Evolutionary conservation across 2,329 filamentous ascomycete genomes (phyloP), one percentile per base, ranked within the genome.

Genomic region (Xylariales sp.): DNA sequence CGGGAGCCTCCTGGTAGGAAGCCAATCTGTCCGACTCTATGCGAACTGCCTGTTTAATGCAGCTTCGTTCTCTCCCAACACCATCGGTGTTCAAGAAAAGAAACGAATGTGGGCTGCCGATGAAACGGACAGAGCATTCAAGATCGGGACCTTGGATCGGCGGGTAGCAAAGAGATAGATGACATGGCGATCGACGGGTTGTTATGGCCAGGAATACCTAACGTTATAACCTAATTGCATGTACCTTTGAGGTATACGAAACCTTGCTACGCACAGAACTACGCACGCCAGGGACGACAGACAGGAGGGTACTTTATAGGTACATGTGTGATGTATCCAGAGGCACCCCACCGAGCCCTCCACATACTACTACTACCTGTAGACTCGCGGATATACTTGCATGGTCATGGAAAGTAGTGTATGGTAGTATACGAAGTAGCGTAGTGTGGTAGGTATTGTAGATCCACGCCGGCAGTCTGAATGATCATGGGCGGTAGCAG

Each of bases 191-290:
- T 58, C 46, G 45, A 49, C 56, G 36, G 36, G 23, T n/a, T 57
- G 18, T 39, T 23, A 43, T 18, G 18, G 30, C 10, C 41, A 32
- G 28, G 41, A 39, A 23, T 23, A 23, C 23, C 45, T 8, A 43
- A 56, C 23, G 45, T 52, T 36, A 55, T 64, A 67, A 63, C 55
- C 60, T 60, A 67, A 50, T 52, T 60, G 30, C 59, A 57, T 43
- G 64, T 56, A 50, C 34, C n/a, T 23, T 61, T 34, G 18, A 67
- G 8, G 55, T 55, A 64, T 52, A 65, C 52, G 45, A 59, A 65
- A 54, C 62, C 16, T 53, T 65, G 18, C n/a, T 65, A 34, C 41
- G 12, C 36, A 39, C 36, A 8, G 3, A 3, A 34, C 5, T 14
- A 41, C 39, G 6, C 10, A 41, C 39, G 39, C 12, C 39, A 41